A percentile compares a stretch with the other conserved stretches of the same genome.
phyloP scores from a whole-genome alignment of 106 monocot species.

The Iris macrosiphon region DNA sequence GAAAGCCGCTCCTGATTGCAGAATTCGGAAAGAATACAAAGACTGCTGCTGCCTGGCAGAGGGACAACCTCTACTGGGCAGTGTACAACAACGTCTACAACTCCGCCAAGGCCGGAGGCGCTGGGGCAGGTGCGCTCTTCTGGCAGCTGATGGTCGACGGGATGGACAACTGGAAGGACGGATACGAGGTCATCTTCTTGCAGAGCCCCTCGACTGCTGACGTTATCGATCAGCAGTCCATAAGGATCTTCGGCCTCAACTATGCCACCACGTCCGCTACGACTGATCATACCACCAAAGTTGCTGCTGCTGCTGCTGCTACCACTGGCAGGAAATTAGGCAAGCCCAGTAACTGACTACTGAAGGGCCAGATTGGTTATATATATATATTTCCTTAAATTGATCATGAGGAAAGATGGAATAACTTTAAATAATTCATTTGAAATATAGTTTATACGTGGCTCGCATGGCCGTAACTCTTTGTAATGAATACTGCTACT shows the following conservation, averaged over 20 bases:
- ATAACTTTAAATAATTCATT: too few relatives aligned
- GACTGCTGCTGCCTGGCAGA: conserved; percentile 3
- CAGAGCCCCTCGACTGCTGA: conserved; percentile 12
- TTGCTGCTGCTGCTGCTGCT: too few relatives aligned
- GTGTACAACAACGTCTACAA: conserved; percentile 28
- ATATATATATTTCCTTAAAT: too few relatives aligned
- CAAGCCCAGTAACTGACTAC: too few relatives aligned
- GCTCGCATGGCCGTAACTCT: too few relatives aligned
- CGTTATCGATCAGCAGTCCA: conserved; percentile 29
- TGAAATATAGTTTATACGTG: too few relatives aligned
- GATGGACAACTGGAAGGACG: conserved; percentile 14
- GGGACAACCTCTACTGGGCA: conserved; percentile 19
- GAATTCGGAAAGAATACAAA: conserved; percentile 36
- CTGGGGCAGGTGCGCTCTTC: conserved; percentile 16
- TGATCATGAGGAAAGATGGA: too few relatives aligned
- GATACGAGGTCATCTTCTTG: conserved; percentile 5
- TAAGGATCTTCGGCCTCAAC: conserved; percentile 17
- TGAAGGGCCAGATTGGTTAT: too few relatives aligned
- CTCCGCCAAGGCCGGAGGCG: conserved; percentile 19
- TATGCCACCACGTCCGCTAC: too few relatives aligned
- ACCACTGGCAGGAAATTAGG: too few relatives aligned
- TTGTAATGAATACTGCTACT: too few relatives aligned
- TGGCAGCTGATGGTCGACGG: conserved; percentile 15
- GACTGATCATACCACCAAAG: too few relatives aligned
- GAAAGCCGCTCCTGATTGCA: conserved; percentile 45